These are phyloP conservation scores for Lactarius vividus DNA, from an alignment of 768 basidiomycete species.

Conservation along the genomic window DNA sequence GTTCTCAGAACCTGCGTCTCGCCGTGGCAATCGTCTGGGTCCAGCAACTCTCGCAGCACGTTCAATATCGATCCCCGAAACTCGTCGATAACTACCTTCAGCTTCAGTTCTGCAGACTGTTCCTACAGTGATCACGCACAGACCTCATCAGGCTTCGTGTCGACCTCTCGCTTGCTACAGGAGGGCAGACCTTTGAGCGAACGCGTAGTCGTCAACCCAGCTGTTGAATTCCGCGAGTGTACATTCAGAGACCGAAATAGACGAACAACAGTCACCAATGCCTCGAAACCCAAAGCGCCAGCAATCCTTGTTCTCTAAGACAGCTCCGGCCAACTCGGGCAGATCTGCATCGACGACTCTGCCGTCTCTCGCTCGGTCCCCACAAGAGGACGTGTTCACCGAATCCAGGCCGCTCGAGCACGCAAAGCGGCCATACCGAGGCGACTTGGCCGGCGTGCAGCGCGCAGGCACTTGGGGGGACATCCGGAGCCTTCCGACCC, in stretches of 20 bases:
- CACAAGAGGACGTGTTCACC: neutral
- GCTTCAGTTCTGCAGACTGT: neutral
- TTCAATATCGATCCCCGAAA: slow-evolving; percentile 2
- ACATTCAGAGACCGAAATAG: neutral
- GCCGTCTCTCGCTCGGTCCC: neutral
- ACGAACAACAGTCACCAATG: neutral
- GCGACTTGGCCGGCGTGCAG: neutral
- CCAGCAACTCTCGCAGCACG: neutral
- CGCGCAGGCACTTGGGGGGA: neutral
- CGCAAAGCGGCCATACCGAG: neutral
- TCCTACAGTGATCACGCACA: neutral
- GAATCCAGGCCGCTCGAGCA: neutral
- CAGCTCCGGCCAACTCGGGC: neutral
- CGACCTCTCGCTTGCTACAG: neutral
- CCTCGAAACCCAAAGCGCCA: neutral
- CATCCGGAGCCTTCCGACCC: neutral
- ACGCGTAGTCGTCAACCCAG: neutral
- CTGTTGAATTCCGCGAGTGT: neutral
- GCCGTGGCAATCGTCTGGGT: neutral
- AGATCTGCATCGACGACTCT: neutral
- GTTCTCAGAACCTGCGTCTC: neutral
- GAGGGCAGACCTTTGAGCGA: neutral
- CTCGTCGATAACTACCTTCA: slow-evolving; percentile 1
- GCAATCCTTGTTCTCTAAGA: neutral
- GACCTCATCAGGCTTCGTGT: neutral